Base-by-base conservation (phyloP, 2,329 filamentous ascomycete species). In the Escovopsis sp. region DNA sequence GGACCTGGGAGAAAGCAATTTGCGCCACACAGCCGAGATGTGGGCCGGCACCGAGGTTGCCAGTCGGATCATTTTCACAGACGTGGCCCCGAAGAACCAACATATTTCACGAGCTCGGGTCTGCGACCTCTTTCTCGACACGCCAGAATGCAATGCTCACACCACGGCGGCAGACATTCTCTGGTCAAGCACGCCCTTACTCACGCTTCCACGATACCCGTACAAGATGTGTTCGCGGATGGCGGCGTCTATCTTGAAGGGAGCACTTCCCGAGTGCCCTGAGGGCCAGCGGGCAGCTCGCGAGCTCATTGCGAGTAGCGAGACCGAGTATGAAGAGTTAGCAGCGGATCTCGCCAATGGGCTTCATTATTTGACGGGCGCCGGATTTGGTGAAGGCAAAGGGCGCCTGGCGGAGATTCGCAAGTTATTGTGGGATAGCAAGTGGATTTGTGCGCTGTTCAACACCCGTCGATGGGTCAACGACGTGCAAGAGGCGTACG, bases 181-280 rank as follows among this genome's bases (percentile, higher is more conserved):
- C 7, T 98, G 91, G 91, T 93, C 84, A 40, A 93, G 88, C 51
- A 96, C 91, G 1, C 91, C 91, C 5, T 67, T 98, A 16, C 69
- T 98, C 25, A 98, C 91, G 0, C 70, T 91, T 27, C 88, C 91
- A 10, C 76, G 91, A 31, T 95, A 96, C 59, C 76, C 83, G 39
- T 95, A 95, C 64, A 98, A 98, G 63, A 98, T 98, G 91, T 98
- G 91, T 61, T 94, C 86, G 35, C 83, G 91, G 41, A 98, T 98
- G 83, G 91, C 89, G 7, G 88, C 91, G 7, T 94, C 86, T 10
- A 96, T 98, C 43, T 70, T 98, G 27, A 84, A 79, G 48, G 91
- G 91, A 13, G 91, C 91, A 0, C 65, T 98, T 4, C 91, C 91
- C 0, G 81, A 78, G 49, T 71, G 67, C 0, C 62, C 67, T 2